Evolutionary conservation across 768 basidiomycete species (phyloP).

Genomic region (Amanita molliuscula): DNA sequence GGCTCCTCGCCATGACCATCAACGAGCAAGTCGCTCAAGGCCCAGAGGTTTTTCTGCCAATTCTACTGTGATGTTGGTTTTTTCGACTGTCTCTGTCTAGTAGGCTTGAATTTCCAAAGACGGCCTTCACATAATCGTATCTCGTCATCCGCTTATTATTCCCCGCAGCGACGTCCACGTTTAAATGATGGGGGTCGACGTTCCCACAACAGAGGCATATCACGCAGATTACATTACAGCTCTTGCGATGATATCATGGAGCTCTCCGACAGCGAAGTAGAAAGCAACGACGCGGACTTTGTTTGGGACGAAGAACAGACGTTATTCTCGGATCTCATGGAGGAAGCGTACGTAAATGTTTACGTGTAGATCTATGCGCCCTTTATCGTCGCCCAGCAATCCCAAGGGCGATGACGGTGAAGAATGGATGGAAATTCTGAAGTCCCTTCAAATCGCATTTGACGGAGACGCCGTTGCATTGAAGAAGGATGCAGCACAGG

Average conservation of each 20-base stretch:
- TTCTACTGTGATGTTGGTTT: background rate
- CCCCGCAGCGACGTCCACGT: background rate
- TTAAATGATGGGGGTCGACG: background rate
- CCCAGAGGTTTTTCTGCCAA: background rate
- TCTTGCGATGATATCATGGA: slow-evolving; percentile 9
- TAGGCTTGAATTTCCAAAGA: background rate
- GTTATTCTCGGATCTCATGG: slow-evolving; percentile 37
- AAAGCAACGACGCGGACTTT: slow-evolving; percentile 23
- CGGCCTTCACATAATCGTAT: background rate
- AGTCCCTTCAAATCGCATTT: slow-evolving; percentile 34
- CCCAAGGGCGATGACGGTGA: slow-evolving; percentile 18
- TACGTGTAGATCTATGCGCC: slow-evolving; percentile 7
- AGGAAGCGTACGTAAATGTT: slow-evolving; percentile 24
- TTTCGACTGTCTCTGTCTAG: background rate
- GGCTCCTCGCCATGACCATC: background rate
- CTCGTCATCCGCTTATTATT: slow-evolving; percentile 1
- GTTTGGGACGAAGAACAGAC: slow-evolving; percentile 45
- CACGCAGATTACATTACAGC: background rate
- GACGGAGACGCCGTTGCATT: slow-evolving; percentile 24
- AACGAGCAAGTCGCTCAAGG: background rate
- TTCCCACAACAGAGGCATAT: background rate
- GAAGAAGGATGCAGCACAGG: slow-evolving; percentile 30
- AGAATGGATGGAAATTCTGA: slow-evolving; percentile 24
- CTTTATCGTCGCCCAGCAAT: slow-evolving; percentile 12
- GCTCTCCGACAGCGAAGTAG: slow-evolving; percentile 16